Evolutionary conservation across 2,329 filamentous ascomycete genomes (phyloP).

Genomic region (Aureobasidium sp.): DNA sequence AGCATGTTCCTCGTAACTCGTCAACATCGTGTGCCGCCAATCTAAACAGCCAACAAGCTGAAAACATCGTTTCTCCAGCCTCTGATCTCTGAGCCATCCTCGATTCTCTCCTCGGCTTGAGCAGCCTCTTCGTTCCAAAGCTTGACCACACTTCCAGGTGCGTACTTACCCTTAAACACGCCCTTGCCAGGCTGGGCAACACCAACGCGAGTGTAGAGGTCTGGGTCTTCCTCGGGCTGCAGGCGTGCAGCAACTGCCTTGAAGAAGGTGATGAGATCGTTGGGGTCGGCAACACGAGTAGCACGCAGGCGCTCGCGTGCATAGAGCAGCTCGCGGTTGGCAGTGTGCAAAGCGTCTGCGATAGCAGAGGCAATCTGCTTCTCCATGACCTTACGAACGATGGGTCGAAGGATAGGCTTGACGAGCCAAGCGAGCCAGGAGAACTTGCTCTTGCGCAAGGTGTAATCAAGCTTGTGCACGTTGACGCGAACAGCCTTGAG

Average conservation of each 20-base stretch:
- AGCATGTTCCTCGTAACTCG: conserved; percentile 4
- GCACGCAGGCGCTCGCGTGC: conserved; percentile 80
- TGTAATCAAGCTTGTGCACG: conserved; percentile 82
- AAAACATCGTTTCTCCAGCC: conserved; percentile 89
- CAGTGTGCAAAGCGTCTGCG: conserved; percentile 57
- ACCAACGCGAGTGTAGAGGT: conserved; percentile 66
- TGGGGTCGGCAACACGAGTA: conserved; percentile 71
- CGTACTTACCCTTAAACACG: conserved; percentile 76
- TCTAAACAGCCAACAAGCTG: conserved; percentile 31
- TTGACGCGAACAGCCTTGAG: conserved; percentile 68
- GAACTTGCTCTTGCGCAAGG: conserved; percentile 65
- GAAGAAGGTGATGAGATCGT: conserved; percentile 73
- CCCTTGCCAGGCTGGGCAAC: conserved; percentile 53
- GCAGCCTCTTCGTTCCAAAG: conserved; percentile 78
- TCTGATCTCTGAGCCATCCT: conserved; percentile 56
- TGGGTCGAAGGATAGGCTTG: conserved; percentile 73
- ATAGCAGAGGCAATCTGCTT: conserved; percentile 66
- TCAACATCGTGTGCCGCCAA: neutral
- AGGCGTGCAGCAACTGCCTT: conserved; percentile 73
- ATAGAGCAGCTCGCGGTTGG: conserved; percentile 80
- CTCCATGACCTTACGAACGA: conserved; percentile 73
- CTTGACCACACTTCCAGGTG: conserved; percentile 80
- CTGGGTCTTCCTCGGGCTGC: conserved; percentile 62
- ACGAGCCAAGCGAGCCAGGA: conserved; percentile 72
- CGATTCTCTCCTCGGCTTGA: conserved; percentile 62